phyloP scores from a whole-genome alignment of 139 green algal genomes.

The Micromonas commoda region DNA sequence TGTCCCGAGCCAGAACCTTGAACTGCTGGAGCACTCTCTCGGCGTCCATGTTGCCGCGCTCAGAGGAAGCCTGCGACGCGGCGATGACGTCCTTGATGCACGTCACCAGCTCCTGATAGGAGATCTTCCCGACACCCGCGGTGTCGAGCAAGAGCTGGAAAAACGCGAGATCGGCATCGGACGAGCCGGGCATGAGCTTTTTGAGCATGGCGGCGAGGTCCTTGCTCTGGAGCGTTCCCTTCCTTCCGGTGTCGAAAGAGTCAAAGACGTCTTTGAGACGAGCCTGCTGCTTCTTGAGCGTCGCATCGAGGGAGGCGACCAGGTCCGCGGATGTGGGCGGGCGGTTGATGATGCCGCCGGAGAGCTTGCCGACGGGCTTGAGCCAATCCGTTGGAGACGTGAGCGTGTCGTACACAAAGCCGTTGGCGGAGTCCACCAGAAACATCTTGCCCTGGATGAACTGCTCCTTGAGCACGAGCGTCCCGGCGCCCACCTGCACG shows the following conservation, averaged over 20 bases:
- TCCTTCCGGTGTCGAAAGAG: conserved; percentile 25
- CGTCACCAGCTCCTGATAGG: conserved; percentile 38
- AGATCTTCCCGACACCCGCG: conserved; percentile 35
- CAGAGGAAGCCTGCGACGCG: not conserved
- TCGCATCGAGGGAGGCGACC: conserved; percentile 41
- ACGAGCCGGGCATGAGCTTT: conserved; percentile 37
- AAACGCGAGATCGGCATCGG: conserved; percentile 33
- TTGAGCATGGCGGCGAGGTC: conserved; percentile 38
- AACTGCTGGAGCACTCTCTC: not conserved
- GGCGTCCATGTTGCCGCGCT: not conserved
- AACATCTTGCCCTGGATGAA: conserved; percentile 1
- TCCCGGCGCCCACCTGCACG: too few species aligned
- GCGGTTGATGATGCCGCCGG: not conserved
- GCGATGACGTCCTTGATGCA: conserved; percentile 22
- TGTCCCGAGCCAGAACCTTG: not conserved
- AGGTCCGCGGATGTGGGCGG: conserved; percentile 29
- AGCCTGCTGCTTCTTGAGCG: conserved; percentile 29
- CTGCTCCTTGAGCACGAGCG: not conserved
- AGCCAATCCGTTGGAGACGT: not conserved
- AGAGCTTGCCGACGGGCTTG: not conserved
- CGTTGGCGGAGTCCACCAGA: not conserved
- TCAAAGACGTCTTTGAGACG: conserved; percentile 38
- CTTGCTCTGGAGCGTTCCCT: conserved; percentile 25
- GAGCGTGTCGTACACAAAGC: not conserved
- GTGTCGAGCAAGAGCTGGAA: conserved; percentile 42